phyloP scores from a whole-genome alignment of 73 alveolate genomes.

The Paramecium pentaurelia region DNA sequence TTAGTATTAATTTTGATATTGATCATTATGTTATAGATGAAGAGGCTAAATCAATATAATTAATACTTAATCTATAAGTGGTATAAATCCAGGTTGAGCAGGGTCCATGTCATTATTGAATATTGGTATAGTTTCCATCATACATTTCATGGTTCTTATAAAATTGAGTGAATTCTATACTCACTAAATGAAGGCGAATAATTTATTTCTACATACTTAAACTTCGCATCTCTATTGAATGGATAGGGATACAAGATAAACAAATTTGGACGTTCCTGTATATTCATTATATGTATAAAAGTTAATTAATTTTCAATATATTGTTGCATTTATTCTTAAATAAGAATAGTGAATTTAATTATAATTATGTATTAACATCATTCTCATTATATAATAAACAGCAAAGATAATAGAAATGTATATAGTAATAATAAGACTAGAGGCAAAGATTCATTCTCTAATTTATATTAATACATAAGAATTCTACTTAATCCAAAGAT shows the following conservation, averaged over 20 bases:
- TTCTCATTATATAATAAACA: neutral
- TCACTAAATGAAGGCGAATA: neutral
- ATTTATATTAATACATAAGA: neutral
- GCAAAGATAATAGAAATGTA: neutral
- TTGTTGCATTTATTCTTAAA: neutral
- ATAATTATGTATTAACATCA: neutral
- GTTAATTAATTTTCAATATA: neutral
- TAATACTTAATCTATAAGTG: neutral
- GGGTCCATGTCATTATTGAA: neutral
- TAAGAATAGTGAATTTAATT: neutral
- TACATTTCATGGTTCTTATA: neutral
- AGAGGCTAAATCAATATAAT: neutral
- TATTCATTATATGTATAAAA: neutral
- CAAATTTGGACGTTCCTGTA: neutral
- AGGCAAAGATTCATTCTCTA: neutral
- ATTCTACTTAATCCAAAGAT: neutral
- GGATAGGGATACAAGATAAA: neutral
- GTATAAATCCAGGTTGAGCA: neutral
- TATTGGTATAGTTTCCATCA: conserved; percentile 9
- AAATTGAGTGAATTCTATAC: neutral
- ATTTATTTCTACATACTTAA: neutral
- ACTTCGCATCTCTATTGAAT: neutral
- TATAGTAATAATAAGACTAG: neutral
- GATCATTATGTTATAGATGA: neutral
- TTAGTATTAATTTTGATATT: neutral